These are phyloP conservation scores for Fusarium sp. DNA, from an alignment of 2,329 filamentous ascomycete species.

Conservation along the genomic window DNA sequence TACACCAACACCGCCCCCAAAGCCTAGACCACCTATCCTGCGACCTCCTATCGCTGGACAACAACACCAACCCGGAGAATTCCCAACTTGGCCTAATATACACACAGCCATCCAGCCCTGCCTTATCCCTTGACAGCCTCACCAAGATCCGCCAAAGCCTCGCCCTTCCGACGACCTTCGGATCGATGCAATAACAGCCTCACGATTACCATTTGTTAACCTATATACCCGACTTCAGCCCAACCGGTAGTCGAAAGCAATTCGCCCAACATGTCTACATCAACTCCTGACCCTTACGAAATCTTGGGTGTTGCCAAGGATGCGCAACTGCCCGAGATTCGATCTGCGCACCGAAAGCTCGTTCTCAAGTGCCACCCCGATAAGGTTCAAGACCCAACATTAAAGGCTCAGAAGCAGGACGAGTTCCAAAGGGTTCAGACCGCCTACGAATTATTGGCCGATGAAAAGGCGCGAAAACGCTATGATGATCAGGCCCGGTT, in stretches of 20 bases:
- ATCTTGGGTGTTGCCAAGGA: conserved; percentile 78
- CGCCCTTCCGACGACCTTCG: conserved; percentile 35
- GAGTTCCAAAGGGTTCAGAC: conserved; percentile 94
- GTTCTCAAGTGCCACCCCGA: conserved; percentile 91
- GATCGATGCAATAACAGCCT: conserved; percentile 42
- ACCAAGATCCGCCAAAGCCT: conserved; percentile 34
- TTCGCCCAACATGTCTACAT: conserved; percentile 56
- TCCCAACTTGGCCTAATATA: conserved; percentile 39
- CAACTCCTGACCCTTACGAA: conserved; percentile 80
- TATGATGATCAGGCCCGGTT: conserved; percentile 83
- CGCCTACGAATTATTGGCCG: conserved; percentile 89
- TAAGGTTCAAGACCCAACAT: conserved; percentile 81
- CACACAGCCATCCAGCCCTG: conserved; percentile 38
- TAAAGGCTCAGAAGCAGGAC: conserved; percentile 82
- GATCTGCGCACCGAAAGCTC: conserved; percentile 83
- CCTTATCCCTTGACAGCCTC: conserved; percentile 38
- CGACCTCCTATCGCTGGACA: conserved; percentile 29
- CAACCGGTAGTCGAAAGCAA: conserved; percentile 20
- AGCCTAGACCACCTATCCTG: conserved; percentile 42
- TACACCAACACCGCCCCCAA: conserved; percentile 42
- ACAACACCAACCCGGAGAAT: conserved; percentile 27
- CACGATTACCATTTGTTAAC: conserved; percentile 9
- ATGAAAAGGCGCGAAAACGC: conserved; percentile 75
- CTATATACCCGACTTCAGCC: conserved; percentile 32
- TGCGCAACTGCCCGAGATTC: conserved; percentile 77